Percentiles rank a stretch among this genome's conserved stretches.
phyloP scores from a whole-genome alignment of 2,329 filamentous ascomycete species.

The Trichoderma sp. region DNA sequence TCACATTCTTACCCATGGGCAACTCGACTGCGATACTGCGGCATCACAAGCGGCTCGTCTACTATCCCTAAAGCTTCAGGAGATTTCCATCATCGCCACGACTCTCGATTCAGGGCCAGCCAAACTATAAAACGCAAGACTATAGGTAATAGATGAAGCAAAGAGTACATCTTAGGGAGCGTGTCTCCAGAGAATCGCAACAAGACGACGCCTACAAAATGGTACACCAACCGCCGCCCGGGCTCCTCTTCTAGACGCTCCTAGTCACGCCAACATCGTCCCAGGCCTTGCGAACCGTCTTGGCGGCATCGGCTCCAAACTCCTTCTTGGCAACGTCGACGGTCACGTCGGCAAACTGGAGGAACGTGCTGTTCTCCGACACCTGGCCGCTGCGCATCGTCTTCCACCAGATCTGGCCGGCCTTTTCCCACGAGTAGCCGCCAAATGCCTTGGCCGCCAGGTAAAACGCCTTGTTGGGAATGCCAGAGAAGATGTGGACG shows the following conservation, averaged over 20 bases:
- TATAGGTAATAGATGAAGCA: neutral
- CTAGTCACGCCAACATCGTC: conserved; percentile 49
- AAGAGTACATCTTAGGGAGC: neutral
- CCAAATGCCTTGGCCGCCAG: conserved; percentile 51
- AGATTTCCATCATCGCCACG: too few relatives aligned
- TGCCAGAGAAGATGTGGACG: conserved; percentile 59
- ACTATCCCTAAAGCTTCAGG: too few relatives aligned
- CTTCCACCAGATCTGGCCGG: conserved; percentile 57
- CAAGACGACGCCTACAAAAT: neutral
- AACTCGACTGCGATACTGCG: too few relatives aligned
- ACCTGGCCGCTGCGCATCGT: conserved; percentile 50
- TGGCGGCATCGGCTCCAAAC: conserved; percentile 47
- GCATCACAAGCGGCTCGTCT: too few relatives aligned
- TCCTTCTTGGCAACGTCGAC: conserved; percentile 49
- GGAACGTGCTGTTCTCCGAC: conserved; percentile 47
- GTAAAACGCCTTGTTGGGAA: conserved; percentile 61
- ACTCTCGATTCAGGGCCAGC: too few relatives aligned
- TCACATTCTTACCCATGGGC: too few relatives aligned
- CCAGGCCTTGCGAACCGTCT: conserved; percentile 52
- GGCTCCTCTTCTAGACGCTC: conserved; percentile 30
- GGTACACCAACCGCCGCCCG: conserved; percentile 25
- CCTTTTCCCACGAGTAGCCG: conserved; percentile 58
- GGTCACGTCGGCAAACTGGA: conserved; percentile 54
- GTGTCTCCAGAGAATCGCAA: neutral
- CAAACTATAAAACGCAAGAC: neutral